Percentiles rank a stretch among this genome's conserved stretches.
phyloP scores from a whole-genome alignment of 2,329 filamentous ascomycete genomes.

The Alternaria solani region DNA sequence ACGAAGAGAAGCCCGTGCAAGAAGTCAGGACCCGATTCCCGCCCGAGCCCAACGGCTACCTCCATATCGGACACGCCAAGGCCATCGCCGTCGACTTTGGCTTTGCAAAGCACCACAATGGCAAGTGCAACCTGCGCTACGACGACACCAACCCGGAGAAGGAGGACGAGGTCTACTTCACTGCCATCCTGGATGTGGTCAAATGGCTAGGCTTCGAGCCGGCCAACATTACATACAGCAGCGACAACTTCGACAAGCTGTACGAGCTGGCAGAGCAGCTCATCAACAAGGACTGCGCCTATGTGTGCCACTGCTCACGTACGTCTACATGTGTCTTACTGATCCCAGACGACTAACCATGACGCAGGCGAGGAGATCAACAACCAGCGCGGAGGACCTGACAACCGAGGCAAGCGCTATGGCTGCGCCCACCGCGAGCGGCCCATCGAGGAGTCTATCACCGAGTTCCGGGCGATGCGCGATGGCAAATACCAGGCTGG shows the following conservation, averaged over 20 bases:
- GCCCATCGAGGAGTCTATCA: constrained; percentile 76
- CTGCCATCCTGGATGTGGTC: constrained; percentile 87
- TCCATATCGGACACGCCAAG: constrained; percentile 94
- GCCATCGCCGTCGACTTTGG: constrained; percentile 97
- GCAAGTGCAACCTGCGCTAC: constrained; percentile 78
- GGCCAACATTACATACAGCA: constrained; percentile 81
- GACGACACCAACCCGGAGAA: constrained; percentile 96
- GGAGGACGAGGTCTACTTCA: constrained; percentile 89
- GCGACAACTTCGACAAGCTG: constrained; percentile 86
- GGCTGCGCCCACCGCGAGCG: constrained; percentile 82
- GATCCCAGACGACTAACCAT: constrained; percentile 28
- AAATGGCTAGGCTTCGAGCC: constrained; percentile 87
- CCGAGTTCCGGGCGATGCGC: constrained; percentile 87
- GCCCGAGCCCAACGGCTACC: constrained; percentile 82
- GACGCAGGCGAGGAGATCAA: constrained; percentile 77
- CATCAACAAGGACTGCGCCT: constrained; percentile 72
- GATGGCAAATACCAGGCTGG: constrained; percentile 89
- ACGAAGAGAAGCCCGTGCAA: constrained; percentile 58
- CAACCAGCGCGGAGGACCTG: constrained; percentile 81
- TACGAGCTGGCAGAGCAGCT: constrained; percentile 90
- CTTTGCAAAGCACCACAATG: constrained; percentile 84
- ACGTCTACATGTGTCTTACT: constrained; percentile 18
- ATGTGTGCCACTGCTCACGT: constrained; percentile 86
- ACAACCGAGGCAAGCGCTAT: constrained; percentile 72
- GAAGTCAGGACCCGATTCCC: constrained; percentile 60